These are phyloP conservation scores for Eragrostis nindensis DNA, from an alignment of 176 grass and related monocot species.

Conservation along the genomic window DNA sequence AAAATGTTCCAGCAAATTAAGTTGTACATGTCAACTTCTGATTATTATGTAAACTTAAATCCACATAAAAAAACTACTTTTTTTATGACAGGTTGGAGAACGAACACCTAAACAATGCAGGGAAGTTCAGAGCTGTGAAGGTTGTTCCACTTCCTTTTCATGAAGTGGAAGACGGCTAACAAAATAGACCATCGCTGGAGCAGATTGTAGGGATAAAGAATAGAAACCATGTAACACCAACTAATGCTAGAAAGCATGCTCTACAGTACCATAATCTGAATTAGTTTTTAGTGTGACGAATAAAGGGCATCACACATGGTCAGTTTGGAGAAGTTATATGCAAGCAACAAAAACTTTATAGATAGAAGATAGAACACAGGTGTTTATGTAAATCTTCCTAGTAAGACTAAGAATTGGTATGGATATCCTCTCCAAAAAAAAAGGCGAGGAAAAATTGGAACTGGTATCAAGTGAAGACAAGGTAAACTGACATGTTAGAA, in stretches of 20 bases:
- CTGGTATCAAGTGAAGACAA: conserved; percentile 22
- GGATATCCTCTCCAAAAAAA: not conserved
- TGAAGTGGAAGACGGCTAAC: conserved; percentile 62
- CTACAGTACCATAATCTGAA: conserved; percentile 40
- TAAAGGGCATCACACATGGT: conserved; percentile 16
- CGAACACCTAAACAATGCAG: conserved; percentile 75
- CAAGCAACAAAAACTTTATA: conserved; percentile 16
- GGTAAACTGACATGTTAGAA: conserved; percentile 20
- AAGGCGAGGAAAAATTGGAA: not conserved
- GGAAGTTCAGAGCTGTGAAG: conserved; percentile 77
- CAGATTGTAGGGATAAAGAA: conserved; percentile 40
- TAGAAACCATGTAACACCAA: conserved; percentile 56
- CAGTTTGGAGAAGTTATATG: conserved; percentile 39
- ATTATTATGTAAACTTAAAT: conserved; percentile 28
- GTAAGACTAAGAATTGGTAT: conserved; percentile 7
- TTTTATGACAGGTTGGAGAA: conserved; percentile 64
- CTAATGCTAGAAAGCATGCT: conserved; percentile 51
- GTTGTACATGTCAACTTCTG: conserved; percentile 14
- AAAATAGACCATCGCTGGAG: conserved; percentile 23
- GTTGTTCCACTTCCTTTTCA: conserved; percentile 78
- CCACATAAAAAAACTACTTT: conserved; percentile 19
- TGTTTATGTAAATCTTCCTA: conserved; percentile 26
- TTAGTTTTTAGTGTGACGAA: conserved; percentile 51
- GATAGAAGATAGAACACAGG: conserved; percentile 10
- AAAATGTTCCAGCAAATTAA: conserved; percentile 28